Percentiles rank a stretch among this genome's conserved stretches.
Evolutionary conservation across 139 green algal genomes (phyloP).

Genomic region (Picochlorum sp.): DNA sequence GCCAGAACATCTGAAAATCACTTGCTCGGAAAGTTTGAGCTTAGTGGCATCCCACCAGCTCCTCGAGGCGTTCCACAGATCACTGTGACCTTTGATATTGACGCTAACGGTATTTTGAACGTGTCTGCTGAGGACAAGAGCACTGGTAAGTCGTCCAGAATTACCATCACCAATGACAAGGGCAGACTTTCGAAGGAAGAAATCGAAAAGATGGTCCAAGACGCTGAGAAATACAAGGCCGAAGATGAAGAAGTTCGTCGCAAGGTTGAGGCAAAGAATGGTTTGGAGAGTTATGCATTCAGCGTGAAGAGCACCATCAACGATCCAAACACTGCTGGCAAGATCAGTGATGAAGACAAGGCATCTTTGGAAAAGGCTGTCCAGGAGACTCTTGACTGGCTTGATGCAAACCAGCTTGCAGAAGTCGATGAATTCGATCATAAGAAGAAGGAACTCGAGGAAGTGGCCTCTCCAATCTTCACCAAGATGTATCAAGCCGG

Average conservation of each 20-base stretch:
- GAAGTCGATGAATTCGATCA: constrained; percentile 92
- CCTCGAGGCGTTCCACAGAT: constrained; percentile 96
- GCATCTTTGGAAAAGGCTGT: constrained; percentile 76
- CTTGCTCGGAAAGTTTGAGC: constrained; percentile 97
- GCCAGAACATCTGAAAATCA: constrained; percentile 91
- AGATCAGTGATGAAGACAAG: constrained; percentile 81
- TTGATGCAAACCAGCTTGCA: constrained; percentile 85
- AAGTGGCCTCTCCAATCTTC: constrained; percentile 87
- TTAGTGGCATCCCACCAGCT: constrained; percentile 92
- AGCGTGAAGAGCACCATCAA: constrained; percentile 91
- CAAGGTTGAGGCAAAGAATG: constrained; percentile 89
- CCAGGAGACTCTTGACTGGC: constrained; percentile 77
- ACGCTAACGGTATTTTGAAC: constrained; percentile 99
- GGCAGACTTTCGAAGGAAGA: constrained; percentile 94
- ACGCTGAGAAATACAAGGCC: constrained; percentile 97
- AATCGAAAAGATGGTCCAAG: constrained; percentile 96
- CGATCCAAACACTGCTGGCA: constrained; percentile 57
- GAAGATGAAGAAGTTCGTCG: constrained; percentile 91
- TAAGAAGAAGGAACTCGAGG: constrained; percentile 96
- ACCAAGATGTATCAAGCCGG: constrained; percentile 63
- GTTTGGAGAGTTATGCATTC: constrained; percentile 88
- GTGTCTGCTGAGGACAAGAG: constrained; percentile 96
- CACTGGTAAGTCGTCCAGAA: constrained; percentile 93
- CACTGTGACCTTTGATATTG: constrained; percentile 94
- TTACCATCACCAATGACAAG: constrained; percentile 99